These are phyloP conservation scores for Camelina neglecta DNA, from an alignment of 345 rosid species.

Conservation along the genomic window DNA sequence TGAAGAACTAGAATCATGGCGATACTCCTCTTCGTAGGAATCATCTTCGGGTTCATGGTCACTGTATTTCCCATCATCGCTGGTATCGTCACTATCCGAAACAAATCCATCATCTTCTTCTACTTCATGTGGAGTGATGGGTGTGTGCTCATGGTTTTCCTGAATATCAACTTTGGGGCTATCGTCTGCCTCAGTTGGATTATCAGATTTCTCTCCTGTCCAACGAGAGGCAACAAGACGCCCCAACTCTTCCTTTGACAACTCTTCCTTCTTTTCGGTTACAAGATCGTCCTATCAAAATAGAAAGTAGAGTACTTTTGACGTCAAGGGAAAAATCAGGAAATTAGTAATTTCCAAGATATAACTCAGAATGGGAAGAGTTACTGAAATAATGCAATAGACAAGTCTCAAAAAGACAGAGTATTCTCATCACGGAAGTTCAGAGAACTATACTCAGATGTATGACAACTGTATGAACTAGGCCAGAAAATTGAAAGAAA, in stretches of 20 bases:
- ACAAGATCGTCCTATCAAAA: slow-evolving; percentile 50
- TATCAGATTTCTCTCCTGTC: slow-evolving; percentile 77
- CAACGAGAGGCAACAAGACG: slow-evolving; percentile 96
- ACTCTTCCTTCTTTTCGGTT: slow-evolving; percentile 60
- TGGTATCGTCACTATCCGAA: slow-evolving; percentile 65
- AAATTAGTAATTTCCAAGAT: slow-evolving; percentile 9
- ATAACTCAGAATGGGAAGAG: slow-evolving; percentile 14
- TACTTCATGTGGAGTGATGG: slow-evolving; percentile 50
- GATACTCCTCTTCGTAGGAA: slow-evolving; percentile 55
- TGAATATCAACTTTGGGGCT: slow-evolving; percentile 45
- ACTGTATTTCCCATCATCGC: slow-evolving; percentile 56
- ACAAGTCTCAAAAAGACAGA: slow-evolving; percentile 13
- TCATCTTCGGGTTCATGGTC: slow-evolving; percentile 69
- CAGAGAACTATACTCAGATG: slow-evolving; percentile 2
- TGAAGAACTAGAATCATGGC: slow-evolving; percentile 54
- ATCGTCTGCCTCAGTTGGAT: slow-evolving; percentile 48
- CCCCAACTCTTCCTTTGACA: slow-evolving; percentile 94
- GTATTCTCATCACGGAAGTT: slow-evolving; percentile 4
- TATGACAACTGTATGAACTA: not conserved
- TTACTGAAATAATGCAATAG: slow-evolving; percentile 17
- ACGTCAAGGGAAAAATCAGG: not conserved
- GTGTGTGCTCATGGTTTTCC: slow-evolving; percentile 56
- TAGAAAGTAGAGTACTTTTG: slow-evolving; percentile 23
- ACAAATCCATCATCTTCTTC: slow-evolving; percentile 69
- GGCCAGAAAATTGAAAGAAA: slow-evolving; percentile 5